These are phyloP conservation scores for Euphrasia arctica DNA, from an alignment of 305 asterid genomes.

Conservation along the genomic window DNA sequence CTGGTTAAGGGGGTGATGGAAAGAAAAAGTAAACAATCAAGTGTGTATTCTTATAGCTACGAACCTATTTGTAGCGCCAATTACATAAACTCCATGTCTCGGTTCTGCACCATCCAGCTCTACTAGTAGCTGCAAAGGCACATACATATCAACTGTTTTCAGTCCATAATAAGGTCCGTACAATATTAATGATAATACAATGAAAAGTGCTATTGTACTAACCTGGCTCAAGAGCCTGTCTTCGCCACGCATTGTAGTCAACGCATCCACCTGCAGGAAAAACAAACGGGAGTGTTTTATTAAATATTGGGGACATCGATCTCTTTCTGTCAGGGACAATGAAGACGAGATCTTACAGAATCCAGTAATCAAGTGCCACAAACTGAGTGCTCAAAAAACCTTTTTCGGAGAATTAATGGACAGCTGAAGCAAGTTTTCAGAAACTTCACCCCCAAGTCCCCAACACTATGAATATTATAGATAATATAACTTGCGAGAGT, in stretches of 20 bases:
- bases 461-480: neutral
- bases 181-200: neutral
- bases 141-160: slow-evolving; percentile 7
- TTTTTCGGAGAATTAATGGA: neutral
- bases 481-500: neutral
- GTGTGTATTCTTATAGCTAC: neutral
- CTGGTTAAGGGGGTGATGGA: no score
- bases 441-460: no score
- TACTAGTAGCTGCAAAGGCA: slow-evolving; percentile 60
- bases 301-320: neutral
- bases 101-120: slow-evolving; percentile 86
- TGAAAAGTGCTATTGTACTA: slow-evolving; percentile 16
- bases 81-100: slow-evolving; percentile 69
- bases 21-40: no score
- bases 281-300: neutral
- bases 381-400: neutral
- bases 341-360: neutral
- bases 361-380: neutral
- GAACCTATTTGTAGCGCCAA: slow-evolving; percentile 94
- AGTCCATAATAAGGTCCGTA: neutral
- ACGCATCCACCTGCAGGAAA: slow-evolving; percentile 64
- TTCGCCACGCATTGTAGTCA: slow-evolving; percentile 67
- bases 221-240: slow-evolving; percentile 80
- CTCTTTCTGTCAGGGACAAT: no score
- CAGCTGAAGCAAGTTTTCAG: neutral